Base-by-base conservation (phyloP, 1,284 basidiomycete species). In the Marasmius sp. region DNA sequence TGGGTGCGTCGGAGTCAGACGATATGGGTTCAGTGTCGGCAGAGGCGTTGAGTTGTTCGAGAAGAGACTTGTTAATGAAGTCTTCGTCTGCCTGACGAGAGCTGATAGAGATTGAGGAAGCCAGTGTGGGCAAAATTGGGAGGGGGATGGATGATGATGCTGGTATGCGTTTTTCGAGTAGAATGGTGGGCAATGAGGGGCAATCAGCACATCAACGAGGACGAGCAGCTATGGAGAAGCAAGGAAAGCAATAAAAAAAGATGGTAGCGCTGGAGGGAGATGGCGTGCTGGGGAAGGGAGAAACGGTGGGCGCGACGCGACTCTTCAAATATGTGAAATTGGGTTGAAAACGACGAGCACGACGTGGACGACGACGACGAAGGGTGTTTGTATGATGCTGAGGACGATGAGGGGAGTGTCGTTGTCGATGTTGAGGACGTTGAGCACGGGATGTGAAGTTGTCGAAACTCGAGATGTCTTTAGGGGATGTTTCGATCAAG, bases 41-140 rank as follows among this genome's bases (percentile, higher is more conserved):
- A 74, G 90, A 86, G 61, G 87, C 88, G 82, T 93, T 85, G 69
- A 93, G 82, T 45, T 86, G 88, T 73, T 89, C 91, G 67, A 93
- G 78, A 62, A 93, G 82, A 60, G 90, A 92, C 71, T 86, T 86
- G 78, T 92, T 92, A 72, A 93, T 91, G 69, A 86, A 86, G 75
- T 89, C 90, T 83, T 92, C 90, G 85, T 90, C 91, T 62, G 80
- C 74, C 62, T 72, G 77, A 67, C 70, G 71, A 60, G 69, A 67
- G 47, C 72, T 72, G 60, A 73, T 75, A 63, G 72, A 72, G 66
- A 75, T 72, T 65, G 74, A 78, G 71, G 86, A 77, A 76, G 87
- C 87, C 88, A 91, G 86, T 74, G 71, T 86, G 82, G 78, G 81
- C 78, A 80, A 75, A 65, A 67, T 68, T 62, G 60, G 60, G 68